Conservation (phyloP, 169 alveolate species). For the Eimeria tenella region DNA sequence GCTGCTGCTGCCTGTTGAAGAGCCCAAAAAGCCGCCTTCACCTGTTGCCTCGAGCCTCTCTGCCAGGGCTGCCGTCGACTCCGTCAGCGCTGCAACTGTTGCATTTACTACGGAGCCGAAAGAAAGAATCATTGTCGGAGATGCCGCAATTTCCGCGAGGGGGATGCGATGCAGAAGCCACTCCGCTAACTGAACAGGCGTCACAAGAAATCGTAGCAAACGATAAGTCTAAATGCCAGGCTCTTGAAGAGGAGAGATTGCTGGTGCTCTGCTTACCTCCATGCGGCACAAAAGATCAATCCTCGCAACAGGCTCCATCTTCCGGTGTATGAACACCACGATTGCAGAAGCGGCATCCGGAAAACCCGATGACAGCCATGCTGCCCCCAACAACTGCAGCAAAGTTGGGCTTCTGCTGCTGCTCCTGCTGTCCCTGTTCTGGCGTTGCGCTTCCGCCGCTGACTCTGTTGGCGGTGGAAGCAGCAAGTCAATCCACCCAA, state of each 20-base stretch:
- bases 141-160: slow-evolving; percentile 28
- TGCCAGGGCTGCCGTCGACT: slow-evolving; percentile 39
- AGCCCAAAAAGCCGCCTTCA: background rate
- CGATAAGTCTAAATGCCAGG: background rate
- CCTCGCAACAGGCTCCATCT: slow-evolving; percentile 67
- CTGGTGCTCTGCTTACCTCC: slow-evolving; percentile 51
- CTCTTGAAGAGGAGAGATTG: background rate
- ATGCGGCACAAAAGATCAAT: slow-evolving; percentile 59
- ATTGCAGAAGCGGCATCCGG: slow-evolving; percentile 66
- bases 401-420: slow-evolving; percentile 42
- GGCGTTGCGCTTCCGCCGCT: background rate
- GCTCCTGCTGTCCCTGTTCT: background rate
- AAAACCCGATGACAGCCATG: slow-evolving; percentile 51
- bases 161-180: slow-evolving; percentile 58
- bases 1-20: background rate
- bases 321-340: slow-evolving; percentile 68
- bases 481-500: slow-evolving; percentile 65
- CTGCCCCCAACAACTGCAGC: slow-evolving; percentile 60
- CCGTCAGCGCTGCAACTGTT: slow-evolving; percentile 51
- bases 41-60: slow-evolving; percentile 62
- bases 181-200: slow-evolving; percentile 15
- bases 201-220: background rate
- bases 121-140: slow-evolving; percentile 35
- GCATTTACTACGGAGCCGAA: slow-evolving; percentile 31
- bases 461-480: slow-evolving; percentile 19